These are phyloP conservation scores for Aureobasidium musti DNA, from an alignment of 2,329 filamentous ascomycete genomes.

Conservation along the genomic window DNA sequence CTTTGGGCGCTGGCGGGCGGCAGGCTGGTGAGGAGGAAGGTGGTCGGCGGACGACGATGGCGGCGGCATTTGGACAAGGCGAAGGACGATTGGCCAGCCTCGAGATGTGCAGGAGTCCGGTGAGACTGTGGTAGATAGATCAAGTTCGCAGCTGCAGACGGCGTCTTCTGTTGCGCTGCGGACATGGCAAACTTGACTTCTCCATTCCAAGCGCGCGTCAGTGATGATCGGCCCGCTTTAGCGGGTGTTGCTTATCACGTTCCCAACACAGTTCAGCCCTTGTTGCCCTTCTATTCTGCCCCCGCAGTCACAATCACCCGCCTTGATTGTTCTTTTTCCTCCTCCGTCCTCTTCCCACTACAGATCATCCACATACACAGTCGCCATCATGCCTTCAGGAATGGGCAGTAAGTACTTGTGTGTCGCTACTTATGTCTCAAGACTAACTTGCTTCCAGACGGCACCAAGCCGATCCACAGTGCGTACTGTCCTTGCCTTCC, in stretches of 20 bases:
- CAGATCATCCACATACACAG: conserved; percentile 1
- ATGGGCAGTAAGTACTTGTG: conserved; percentile 47
- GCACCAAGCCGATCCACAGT: conserved; percentile 57
- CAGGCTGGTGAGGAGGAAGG: conserved; percentile 46
- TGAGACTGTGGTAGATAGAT: background rate
- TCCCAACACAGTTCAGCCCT: background rate
- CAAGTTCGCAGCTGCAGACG: background rate
- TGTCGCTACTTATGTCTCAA: background rate
- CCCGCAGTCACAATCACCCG: conserved; percentile 7
- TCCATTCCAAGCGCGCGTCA: conserved; percentile 14
- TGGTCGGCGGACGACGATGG: conserved; percentile 30
- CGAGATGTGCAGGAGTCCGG: background rate
- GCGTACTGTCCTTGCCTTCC: conserved; percentile 7
- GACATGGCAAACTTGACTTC: conserved; percentile 22
- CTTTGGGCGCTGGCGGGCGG: conserved; percentile 41
- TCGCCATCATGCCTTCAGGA: conserved; percentile 53
- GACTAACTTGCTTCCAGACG: conserved; percentile 42
- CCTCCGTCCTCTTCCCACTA: background rate
- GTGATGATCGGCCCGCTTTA: background rate
- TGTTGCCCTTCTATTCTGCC: background rate
- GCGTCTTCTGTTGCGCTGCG: background rate
- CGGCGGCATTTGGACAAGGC: conserved; percentile 29
- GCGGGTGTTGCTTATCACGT: background rate
- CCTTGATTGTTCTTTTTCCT: conserved; percentile 8
- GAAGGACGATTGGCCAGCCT: background rate